Conservation (phyloP, 441 rosid genomes). For the Adansonia madagascariensis region DNA sequence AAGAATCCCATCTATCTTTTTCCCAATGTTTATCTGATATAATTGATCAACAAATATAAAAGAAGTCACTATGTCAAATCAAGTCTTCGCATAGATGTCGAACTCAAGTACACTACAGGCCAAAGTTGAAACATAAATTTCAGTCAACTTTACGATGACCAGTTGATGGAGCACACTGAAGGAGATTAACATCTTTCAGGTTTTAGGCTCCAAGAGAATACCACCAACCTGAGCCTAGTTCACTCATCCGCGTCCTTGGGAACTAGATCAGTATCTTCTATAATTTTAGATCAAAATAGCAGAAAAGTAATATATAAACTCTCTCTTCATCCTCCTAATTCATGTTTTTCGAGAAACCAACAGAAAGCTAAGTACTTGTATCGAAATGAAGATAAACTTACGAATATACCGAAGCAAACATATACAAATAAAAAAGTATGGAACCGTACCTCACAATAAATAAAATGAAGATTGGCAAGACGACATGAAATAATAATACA, state of each 20-base stretch:
- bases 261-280: neutral
- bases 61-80: neutral
- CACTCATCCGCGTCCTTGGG: neutral
- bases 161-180: neutral
- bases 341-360: neutral
- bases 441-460: constrained; percentile 69
- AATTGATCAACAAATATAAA: neutral
- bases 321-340: neutral
- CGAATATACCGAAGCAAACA: neutral
- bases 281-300: neutral
- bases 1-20: neutral
- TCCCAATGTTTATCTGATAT: neutral
- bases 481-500: constrained; percentile 75
- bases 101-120: neutral
- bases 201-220: neutral
- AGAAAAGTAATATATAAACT: neutral
- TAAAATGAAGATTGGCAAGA: constrained; percentile 80
- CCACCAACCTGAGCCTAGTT: neutral
- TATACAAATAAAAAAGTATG: neutral
- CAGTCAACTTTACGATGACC: neutral
- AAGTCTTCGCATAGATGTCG: neutral
- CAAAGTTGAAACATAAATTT: neutral
- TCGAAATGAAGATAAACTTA: neutral
- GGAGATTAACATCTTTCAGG: neutral
- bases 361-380: neutral